Evolutionary conservation across 2,329 filamentous ascomycete genomes (phyloP).

Genomic region (Eutypa lata): DNA sequence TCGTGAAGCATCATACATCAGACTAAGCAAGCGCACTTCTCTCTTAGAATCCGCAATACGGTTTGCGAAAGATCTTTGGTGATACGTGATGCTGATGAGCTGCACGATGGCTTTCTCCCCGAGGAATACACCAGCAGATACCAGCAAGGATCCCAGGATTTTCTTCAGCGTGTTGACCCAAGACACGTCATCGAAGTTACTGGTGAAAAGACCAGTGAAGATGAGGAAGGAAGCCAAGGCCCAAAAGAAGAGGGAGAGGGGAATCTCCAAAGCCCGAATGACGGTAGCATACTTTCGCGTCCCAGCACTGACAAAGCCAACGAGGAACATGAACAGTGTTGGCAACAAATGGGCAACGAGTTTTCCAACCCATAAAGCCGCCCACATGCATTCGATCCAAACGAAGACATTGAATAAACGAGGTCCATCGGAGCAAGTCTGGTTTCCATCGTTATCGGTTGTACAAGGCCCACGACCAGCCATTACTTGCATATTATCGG

Average conservation of each 20-base stretch:
- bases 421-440: conserved; percentile 34
- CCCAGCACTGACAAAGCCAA: conserved; percentile 65
- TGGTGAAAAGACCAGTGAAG: conserved; percentile 53
- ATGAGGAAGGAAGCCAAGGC: conserved; percentile 60
- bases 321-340: conserved; percentile 63
- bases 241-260: conserved; percentile 68
- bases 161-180: conserved; percentile 61
- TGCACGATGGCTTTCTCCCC: conserved; percentile 78
- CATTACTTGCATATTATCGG: conserved; percentile 36
- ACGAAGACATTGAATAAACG: conserved; percentile 61
- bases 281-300: conserved; percentile 69
- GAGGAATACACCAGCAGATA: conserved; percentile 68
- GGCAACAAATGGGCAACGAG: conserved; percentile 60
- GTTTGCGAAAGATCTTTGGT: conserved; percentile 77
- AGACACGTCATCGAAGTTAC: conserved; percentile 30
- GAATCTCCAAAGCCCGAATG: conserved; percentile 61
- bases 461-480: conserved; percentile 31
- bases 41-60: conserved; percentile 88
- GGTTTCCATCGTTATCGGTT: conserved; percentile 14
- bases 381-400: conserved; percentile 68
- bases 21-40: conserved; percentile 74
- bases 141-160: conserved; percentile 64
- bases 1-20: conserved; percentile 88
- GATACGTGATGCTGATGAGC: conserved; percentile 80
- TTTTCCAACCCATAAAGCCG: conserved; percentile 65